Conservation (phyloP, 1,139 yeast species). For the Kluyveromyces sp. region DNA sequence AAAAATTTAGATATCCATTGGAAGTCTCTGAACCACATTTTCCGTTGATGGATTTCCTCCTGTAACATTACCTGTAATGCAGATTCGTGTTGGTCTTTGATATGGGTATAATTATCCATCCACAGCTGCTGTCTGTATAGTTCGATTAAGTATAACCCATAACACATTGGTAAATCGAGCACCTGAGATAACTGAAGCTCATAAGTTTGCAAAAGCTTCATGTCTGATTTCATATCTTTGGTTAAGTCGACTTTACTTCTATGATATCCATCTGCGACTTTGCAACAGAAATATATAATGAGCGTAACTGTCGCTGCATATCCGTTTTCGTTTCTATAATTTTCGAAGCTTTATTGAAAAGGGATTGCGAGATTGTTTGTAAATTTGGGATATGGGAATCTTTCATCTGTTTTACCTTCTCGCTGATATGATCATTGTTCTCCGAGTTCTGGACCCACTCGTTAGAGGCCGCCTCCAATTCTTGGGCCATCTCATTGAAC, state of each 20-base stretch:
- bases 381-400: constrained; percentile 16
- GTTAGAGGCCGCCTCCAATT: constrained; percentile 14
- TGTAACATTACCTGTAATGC: constrained; percentile 51
- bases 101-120: constrained; percentile 47
- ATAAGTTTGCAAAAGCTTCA: constrained; percentile 37
- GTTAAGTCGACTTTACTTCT: constrained; percentile 29
- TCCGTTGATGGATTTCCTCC: constrained; percentile 50
- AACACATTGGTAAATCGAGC: constrained; percentile 69
- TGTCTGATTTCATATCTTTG: constrained; percentile 25
- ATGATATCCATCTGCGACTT: constrained; percentile 21
- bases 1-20: constrained; percentile 39
- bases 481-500: constrained; percentile 18
- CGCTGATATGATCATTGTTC: constrained; percentile 8
- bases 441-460: constrained; percentile 14
- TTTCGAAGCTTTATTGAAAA: constrained; percentile 21
- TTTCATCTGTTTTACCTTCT: constrained; percentile 11
- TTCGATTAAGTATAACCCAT: constrained; percentile 72
- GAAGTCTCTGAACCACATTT: constrained; percentile 58
- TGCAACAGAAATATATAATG: constrained; percentile 21
- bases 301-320: constrained; percentile 17
- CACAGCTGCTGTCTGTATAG: constrained; percentile 61
- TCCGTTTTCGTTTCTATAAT: constrained; percentile 14
- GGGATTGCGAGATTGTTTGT: constrained; percentile 24
- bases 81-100: constrained; percentile 48
- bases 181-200: constrained; percentile 43